Base-by-base conservation (phyloP, 2,329 filamentous ascomycete species). In the Cryphonectria nitschkei region DNA sequence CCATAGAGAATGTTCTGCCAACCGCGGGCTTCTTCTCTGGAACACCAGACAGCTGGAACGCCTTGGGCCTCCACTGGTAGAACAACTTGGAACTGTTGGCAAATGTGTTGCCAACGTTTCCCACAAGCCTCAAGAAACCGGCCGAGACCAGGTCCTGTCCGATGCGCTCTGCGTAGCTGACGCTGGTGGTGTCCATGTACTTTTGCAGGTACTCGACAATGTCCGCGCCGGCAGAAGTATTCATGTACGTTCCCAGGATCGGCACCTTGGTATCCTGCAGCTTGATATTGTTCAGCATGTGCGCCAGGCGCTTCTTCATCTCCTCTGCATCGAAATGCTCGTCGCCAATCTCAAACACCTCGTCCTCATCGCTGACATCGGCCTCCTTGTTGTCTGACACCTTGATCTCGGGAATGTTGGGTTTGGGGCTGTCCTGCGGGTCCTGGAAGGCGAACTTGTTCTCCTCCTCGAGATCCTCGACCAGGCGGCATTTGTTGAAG, bases 401-500 rank as follows among this genome's bases (percentile, higher is more conserved):
- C 81, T 98, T 97, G 81, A 99, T 97, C 78, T 94, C 95, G 61
- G 93, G 93, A 56, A 94, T 92, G 50, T 82, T 81, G 68, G 85
- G 79, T 79, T 90, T 85, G 3, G 92, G 91, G 80, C 92, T 94
- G 46, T 81, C 84, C 76, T 91, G 88, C 2, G 94, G 94, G 75
- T 95, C 94, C 80, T 97, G 94, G 82, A 99, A 99, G 54, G 95
- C 96, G 69, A 99, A 88, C 82, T 99, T 98, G 81, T 98, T 97
- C 84, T 99, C 97, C 82, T 99, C 96, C 80, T 99, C 96, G 72
- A 98, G 84, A 79, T 99, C 96, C 80, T 99, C 97, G 8, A 98
- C 92, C 73, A 98, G 85, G 65, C 97, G 92, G 80, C 96, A 99
- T 83, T 98, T 99, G 86, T 98, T 99, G 87, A 98, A 98, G 83